Base-by-base conservation (phyloP, 1,284 basidiomycete species). In the Puccinia polysora region DNA sequence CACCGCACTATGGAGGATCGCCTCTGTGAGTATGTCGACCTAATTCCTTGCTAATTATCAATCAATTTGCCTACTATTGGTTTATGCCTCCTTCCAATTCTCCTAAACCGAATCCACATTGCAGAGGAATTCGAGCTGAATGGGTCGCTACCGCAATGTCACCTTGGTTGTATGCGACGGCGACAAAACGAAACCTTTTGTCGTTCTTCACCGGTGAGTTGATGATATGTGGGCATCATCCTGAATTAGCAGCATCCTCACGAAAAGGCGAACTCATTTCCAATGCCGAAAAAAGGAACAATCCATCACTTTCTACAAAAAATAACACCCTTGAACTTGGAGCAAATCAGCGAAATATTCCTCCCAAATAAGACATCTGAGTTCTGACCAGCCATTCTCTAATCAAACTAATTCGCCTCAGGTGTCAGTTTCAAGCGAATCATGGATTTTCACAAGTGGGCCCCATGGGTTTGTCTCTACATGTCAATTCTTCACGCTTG, bases 141-240 rank as follows among this genome's bases (percentile, higher is more conserved):
- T 47, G n/a, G 38, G n/a, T 63, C 15, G 40, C 60, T 20, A 25
- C 25, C 15, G 60, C 60, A 23, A 63, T 63, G 60, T 30, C 49
- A n/a, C 60, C 43, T 14, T 63, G 60, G 60, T 15, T 63, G 30
- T 63, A 47, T 63, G 40, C 25, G 14, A 20, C 40, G 7, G 40
- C 38, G 5, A 14, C n/a, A 14, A 36, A 40, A 15, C 45, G 30
- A 40, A 63, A 63, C 28, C 12, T 63, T 30, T 7, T 63, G 23
- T 18, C 38, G 25, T 28, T 40, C n/a, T 18, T 63, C 18, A 63
- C 40, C 10, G 43, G 60, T 63, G 30, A 63, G 40, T 18, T n/a
- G 1, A 6, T 1, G 45, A 47, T 49, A 14, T 10, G 40, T 12
- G 32, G 12, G 7, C n/a, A 5, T 18, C n/a, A 6, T n/a, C n/a